Evolutionary conservation across 169 alveolate species (phyloP).

Genomic region (Cryptosporidium baileyi): DNA sequence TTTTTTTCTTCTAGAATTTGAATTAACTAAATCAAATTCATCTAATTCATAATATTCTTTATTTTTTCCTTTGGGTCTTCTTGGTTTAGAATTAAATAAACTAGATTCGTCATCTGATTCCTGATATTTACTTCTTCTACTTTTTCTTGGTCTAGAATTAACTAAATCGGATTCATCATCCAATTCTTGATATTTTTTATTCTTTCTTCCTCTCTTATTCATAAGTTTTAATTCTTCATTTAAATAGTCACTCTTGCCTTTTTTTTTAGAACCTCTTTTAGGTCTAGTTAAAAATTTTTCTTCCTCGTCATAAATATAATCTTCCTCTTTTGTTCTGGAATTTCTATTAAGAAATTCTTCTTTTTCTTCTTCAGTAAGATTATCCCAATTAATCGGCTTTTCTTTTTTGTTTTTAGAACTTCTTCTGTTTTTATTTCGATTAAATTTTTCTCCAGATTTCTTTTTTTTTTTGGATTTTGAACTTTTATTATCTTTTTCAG

Average conservation of each 20-base stretch:
- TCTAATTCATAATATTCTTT: neutral
- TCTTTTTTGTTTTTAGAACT: neutral
- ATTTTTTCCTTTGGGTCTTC: too few relatives aligned
- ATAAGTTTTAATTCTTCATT: neutral
- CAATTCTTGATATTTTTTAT: neutral
- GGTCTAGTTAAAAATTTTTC: neutral
- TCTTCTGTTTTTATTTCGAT: neutral
- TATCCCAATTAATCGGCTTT: slow-evolving; percentile 16
- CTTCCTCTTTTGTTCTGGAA: neutral
- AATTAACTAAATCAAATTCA: neutral
- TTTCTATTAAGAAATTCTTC: slow-evolving; percentile 19
- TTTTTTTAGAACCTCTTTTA: neutral
- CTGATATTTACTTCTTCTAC: neutral
- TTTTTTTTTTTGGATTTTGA: neutral
- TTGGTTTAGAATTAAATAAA: too few relatives aligned
- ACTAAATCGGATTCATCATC: neutral
- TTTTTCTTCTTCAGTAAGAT: slow-evolving; percentile 15
- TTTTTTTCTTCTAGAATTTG: neutral
- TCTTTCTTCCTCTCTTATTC: neutral
- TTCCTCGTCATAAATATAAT: neutral
- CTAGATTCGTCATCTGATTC: neutral
- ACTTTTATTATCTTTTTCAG: slow-evolving; percentile 1
- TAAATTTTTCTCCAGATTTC: neutral
- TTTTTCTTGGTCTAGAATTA: neutral
- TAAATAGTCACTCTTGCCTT: neutral